Evolutionary conservation across 2,329 filamentous ascomycete species (phyloP).

Genomic region (Xenosphaeropsis pyriputrescens): DNA sequence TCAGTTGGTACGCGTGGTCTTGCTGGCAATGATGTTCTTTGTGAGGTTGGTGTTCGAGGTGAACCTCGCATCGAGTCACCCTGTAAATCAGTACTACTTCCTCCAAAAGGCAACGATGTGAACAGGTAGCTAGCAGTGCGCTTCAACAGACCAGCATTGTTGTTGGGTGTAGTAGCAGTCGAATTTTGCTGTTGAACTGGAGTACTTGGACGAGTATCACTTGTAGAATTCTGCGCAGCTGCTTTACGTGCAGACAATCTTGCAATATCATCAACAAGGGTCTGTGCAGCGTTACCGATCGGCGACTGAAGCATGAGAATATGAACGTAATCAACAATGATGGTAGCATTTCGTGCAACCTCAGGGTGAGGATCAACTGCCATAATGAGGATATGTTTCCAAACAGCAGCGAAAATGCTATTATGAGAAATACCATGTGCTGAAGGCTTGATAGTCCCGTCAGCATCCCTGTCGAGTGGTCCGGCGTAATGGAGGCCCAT

Average conservation of each 20-base stretch:
- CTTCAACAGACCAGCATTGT: constrained; percentile 43
- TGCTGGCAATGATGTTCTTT: constrained; percentile 12
- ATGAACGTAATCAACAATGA: constrained; percentile 80
- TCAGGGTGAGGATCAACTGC: constrained; percentile 92
- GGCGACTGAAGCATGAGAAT: constrained; percentile 63
- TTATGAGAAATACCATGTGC: constrained; percentile 60
- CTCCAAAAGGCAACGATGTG: constrained; percentile 31
- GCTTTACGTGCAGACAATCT: constrained; percentile 31
- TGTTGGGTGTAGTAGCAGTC: constrained; percentile 24
- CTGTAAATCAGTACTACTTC: constrained; percentile 6
- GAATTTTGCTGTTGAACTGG: constrained; percentile 13
- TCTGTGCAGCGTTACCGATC: constrained; percentile 55
- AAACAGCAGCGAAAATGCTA: constrained; percentile 83
- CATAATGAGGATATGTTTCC: constrained; percentile 84
- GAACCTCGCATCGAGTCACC: constrained; percentile 13
- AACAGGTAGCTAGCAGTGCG: constrained; percentile 50
- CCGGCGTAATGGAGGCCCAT: constrained; percentile 48
- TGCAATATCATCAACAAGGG: constrained; percentile 60
- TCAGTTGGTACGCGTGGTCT: constrained; percentile 35
- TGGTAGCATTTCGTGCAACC: constrained; percentile 69
- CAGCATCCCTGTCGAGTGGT: constrained; percentile 36
- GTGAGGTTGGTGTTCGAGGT: constrained; percentile 8
- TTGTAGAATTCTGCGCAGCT: constrained; percentile 16
- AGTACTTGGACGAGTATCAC: constrained; percentile 14
- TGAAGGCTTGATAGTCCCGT: constrained; percentile 40